Base-by-base conservation (phyloP, 305 asterid genomes). In the Fraxinus nigra region DNA sequence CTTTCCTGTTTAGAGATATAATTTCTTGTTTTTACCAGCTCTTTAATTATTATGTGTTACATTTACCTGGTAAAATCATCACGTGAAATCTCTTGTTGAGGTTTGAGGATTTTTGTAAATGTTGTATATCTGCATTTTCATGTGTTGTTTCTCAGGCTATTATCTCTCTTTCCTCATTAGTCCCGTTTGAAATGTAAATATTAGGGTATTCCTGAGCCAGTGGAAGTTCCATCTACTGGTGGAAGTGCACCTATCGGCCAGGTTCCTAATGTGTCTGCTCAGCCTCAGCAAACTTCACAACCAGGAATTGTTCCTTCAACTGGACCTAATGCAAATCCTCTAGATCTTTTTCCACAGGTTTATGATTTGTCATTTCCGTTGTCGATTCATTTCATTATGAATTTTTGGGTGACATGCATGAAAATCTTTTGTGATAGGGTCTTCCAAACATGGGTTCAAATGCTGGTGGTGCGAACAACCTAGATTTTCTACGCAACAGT, bases 341-440 rank as follows among this genome's bases (percentile, higher is more conserved):
- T 94, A 74, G 87, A 94, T 90, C 94, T 94, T 72, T 94, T 94
- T 74, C 98, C 98, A 11, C 97, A 92, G 97, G 98, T 93, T 80
- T 56, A 77, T 81, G 4, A 43, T 76, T 72, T n/a, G 22, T 67
- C 79, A 18, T 13, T 80, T 24, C 35, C 1, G 13, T 51, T 67
- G 61, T 75, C 78, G 72, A 18, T 67, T 70, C 38, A 51, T 73
- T 70, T 78, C 34, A 22, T 14, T 51, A 24, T 70, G 28, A 28
- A 51, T 46, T 22, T 48, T 77, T 30, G 28, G 69, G 77, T 33
- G 48, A 74, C 35, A 32, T 61, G 76, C 85, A 73, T 84, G 67
- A 79, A 74, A 70, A 82, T 11, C 56, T 78, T 51, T 26, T 35
- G 59, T 85, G 3, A 78, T 83, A 94, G 98, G 97, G 97, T 28